Base-by-base conservation (phyloP, 2,329 filamentous ascomycete species). In the Colletotrichum sp. region DNA sequence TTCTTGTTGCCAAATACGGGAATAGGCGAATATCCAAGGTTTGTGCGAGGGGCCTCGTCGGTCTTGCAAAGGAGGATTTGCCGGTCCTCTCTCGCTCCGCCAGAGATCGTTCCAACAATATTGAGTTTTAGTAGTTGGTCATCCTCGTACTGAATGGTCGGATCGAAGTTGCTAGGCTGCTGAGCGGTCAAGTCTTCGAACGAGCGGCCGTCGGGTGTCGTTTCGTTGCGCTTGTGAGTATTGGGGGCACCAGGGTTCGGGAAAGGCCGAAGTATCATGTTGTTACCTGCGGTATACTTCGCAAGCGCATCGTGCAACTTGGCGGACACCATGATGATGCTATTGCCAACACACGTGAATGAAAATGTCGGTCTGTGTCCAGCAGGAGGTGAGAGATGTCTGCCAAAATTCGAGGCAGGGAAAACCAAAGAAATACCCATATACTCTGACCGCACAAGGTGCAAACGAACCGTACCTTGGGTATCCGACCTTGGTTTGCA, bases 401-500 rank as follows among this genome's bases (percentile, higher is more conserved):
- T 39, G 36, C 36, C 15, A 39, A 39, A 39, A 39, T 39, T 0
- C 2, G 1, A 39, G 36, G 36, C 36, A 16, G 15, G 36, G 3
- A 43, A 3, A 6, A n/a, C 3, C 18, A 43, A 43, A 43, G 39
- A 43, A 3, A 34, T 34, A 34, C 32, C 32, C 32, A 34, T 34
- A 34, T 1, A 34, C 13, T 34, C 32, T 34, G 32, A 34, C 32
- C 32, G 32, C 32, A 34, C 32, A 43, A 43, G 39, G 39, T 43
- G 8, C 39, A 2, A 43, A n/a, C 39, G 18, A 43, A n/a, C 39
- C 18, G 39, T n/a, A 43, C 39, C 9, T 43, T 43, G 36, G 36
- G 16, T 1, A n/a, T 43, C 0, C 36, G 3, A 6, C 39, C 9
- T 43, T n/a, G 18, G 39, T 0, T 18, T 39, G 36, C 0, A 39